These are phyloP conservation scores for Apiospora malaysiana DNA, from an alignment of 2,329 filamentous ascomycete species.

Conservation along the genomic window DNA sequence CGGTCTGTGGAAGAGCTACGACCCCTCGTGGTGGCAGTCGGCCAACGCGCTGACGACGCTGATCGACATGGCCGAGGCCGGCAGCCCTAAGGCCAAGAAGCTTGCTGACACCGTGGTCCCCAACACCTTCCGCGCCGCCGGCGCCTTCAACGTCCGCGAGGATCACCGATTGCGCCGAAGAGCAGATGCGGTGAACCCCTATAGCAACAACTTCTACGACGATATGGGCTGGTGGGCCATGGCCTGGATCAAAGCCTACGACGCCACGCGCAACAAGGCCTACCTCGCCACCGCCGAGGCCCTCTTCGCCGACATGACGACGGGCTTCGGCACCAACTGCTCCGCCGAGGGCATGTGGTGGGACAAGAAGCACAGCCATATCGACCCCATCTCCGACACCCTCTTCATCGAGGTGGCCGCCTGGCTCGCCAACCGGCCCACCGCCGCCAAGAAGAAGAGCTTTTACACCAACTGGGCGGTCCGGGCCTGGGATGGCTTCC, in stretches of 20 bases:
- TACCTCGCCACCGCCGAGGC: slow-evolving; percentile 56
- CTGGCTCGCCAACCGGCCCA: slow-evolving; percentile 55
- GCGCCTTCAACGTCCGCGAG: slow-evolving; percentile 3
- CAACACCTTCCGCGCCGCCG: slow-evolving; percentile 32
- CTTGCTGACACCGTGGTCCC: slow-evolving; percentile 36
- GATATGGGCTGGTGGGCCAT: slow-evolving; percentile 70
- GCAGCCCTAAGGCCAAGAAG: slow-evolving; percentile 27
- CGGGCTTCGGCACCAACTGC: slow-evolving; percentile 39
- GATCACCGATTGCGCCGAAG: slow-evolving; percentile 24
- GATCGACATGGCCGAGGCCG: slow-evolving; percentile 44
- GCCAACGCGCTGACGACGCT: slow-evolving; percentile 63
- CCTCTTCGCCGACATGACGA: slow-evolving; percentile 59
- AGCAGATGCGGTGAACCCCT: slow-evolving; percentile 38
- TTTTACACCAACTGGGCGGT: slow-evolving; percentile 55
- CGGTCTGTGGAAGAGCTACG: slow-evolving; percentile 60
- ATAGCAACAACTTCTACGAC: slow-evolving; percentile 63
- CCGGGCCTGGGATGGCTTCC: slow-evolving; percentile 59
- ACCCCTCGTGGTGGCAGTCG: slow-evolving; percentile 63
- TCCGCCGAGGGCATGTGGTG: slow-evolving; percentile 62
- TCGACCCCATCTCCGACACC: slow-evolving; percentile 62
- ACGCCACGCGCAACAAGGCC: slow-evolving; percentile 45
- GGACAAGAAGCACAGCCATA: slow-evolving; percentile 57
- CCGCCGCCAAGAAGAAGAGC: slow-evolving; percentile 34
- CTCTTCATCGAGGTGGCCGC: slow-evolving; percentile 59
- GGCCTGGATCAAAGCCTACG: slow-evolving; percentile 58